A percentile compares a stretch with the other conserved stretches of the same genome.
Conservation (phyloP, 2,329 filamentous ascomycete genomes). For the Pseudogymnoascus sp. region DNA sequence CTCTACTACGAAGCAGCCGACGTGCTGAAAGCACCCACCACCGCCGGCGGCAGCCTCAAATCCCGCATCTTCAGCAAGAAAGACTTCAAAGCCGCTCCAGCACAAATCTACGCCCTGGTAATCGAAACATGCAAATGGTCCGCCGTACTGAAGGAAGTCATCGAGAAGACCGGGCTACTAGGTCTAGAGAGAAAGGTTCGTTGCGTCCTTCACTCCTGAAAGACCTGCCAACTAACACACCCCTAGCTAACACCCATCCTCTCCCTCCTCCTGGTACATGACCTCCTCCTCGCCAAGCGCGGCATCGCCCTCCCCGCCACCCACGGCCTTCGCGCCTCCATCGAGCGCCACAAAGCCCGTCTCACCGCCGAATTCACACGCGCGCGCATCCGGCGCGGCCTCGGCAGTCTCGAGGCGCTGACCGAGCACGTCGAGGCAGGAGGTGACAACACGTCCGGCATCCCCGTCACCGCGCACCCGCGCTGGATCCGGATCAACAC, state of each 20-base stretch:
- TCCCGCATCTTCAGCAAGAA: slow-evolving; percentile 72
- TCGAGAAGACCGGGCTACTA: slow-evolving; percentile 70
- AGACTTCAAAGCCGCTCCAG: slow-evolving; percentile 65
- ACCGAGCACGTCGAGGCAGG: slow-evolving; percentile 46
- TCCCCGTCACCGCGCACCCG: slow-evolving; percentile 46
- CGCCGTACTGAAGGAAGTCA: slow-evolving; percentile 73
- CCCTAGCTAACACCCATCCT: slow-evolving; percentile 69
- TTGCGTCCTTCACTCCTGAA: not conserved
- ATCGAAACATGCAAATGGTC: slow-evolving; percentile 91
- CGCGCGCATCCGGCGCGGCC: slow-evolving; percentile 62
- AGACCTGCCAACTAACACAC: not conserved
- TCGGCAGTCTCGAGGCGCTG: slow-evolving; percentile 59
- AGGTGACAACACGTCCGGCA: slow-evolving; percentile 34
- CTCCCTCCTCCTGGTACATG: slow-evolving; percentile 75
- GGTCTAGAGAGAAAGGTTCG: slow-evolving; percentile 74
- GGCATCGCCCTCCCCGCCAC: slow-evolving; percentile 73
- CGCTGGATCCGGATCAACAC: slow-evolving; percentile 88
- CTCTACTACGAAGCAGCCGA: slow-evolving; percentile 88
- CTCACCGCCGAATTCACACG: slow-evolving; percentile 76
- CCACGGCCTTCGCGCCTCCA: slow-evolving; percentile 66
- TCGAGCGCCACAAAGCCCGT: slow-evolving; percentile 75
- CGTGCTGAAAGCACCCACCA: slow-evolving; percentile 55
- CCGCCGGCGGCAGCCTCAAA: slow-evolving; percentile 76
- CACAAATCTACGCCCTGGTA: slow-evolving; percentile 79
- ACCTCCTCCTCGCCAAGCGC: slow-evolving; percentile 70